Conservation (phyloP, 805 yeast species). For the Candida michaelii region DNA sequence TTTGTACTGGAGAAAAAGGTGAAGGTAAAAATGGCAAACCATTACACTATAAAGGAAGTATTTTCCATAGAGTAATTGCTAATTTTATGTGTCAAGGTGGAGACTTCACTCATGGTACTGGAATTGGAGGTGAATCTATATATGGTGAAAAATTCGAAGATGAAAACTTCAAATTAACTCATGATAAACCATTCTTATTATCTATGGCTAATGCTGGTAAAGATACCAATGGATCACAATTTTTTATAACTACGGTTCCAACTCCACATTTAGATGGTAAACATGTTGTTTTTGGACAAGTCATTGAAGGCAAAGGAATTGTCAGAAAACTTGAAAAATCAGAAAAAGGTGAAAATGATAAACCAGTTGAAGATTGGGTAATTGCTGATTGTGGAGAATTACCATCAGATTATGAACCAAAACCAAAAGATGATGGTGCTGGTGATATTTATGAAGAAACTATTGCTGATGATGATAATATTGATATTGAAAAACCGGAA, state of each 20-base stretch:
- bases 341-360: constrained; percentile 65
- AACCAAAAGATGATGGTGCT: constrained; percentile 67
- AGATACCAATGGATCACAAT: constrained; percentile 93
- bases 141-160: constrained; percentile 71
- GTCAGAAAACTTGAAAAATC: constrained; percentile 76
- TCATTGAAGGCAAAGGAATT: constrained; percentile 74
- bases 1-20: constrained; percentile 89
- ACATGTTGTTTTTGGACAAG: constrained; percentile 95
- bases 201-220: constrained; percentile 99
- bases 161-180: constrained; percentile 76
- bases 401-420: constrained; percentile 56
- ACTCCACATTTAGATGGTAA: constrained; percentile 95
- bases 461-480: constrained; percentile 69
- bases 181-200: constrained; percentile 81
- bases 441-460: constrained; percentile 82
- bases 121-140: constrained; percentile 46
- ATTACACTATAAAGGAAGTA: constrained; percentile 74
- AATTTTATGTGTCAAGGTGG: constrained; percentile 95
- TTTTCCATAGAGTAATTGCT: constrained; percentile 90
- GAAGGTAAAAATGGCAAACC: constrained; percentile 60
- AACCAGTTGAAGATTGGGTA: constrained; percentile 67
- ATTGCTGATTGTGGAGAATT: constrained; percentile 80
- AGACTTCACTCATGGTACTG: constrained; percentile 53
- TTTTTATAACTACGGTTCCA: constrained; percentile 86
- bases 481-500: constrained; percentile 59